Percentiles rank a stretch among this genome's conserved stretches.
Evolutionary conservation across 257 asterid genomes (phyloP).

Genomic region (Solanum stenotomum): DNA sequence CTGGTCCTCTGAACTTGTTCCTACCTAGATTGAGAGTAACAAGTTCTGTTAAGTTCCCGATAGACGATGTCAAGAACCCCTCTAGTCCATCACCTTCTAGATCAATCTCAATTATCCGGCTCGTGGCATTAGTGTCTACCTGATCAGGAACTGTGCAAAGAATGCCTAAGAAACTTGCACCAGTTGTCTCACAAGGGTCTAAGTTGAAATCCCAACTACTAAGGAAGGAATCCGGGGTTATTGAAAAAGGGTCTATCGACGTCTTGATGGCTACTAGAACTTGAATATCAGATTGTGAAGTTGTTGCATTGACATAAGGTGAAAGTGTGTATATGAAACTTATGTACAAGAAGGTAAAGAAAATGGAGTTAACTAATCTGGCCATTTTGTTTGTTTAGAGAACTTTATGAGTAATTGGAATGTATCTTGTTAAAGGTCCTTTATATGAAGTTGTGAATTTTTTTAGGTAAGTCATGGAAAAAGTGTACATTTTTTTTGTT

Average conservation of each 20-base stretch:
- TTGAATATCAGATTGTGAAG: conserved; percentile 24
- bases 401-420: not conserved
- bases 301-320: conserved; percentile 9
- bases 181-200: conserved; percentile 42
- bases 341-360: not conserved
- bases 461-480: not conserved
- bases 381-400: conserved; percentile 5
- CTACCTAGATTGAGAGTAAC: conserved; percentile 16
- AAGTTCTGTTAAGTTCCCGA: conserved; percentile 36
- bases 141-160: conserved; percentile 15
- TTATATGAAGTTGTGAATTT: not conserved
- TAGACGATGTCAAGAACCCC: conserved; percentile 30
- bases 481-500: not conserved
- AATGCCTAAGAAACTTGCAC: conserved; percentile 28
- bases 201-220: conserved; percentile 29
- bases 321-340: not conserved
- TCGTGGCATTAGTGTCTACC: conserved; percentile 14
- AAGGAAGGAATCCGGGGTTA: conserved; percentile 29
- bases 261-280: conserved; percentile 23
- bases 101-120: conserved; percentile 22
- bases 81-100: conserved; percentile 47
- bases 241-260: conserved; percentile 33
- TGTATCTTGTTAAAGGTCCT: not conserved
- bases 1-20: conserved; percentile 40
- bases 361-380: not conserved